These are phyloP conservation scores for Eutrema japonicum DNA, from an alignment of 345 rosid species.

Conservation along the genomic window DNA sequence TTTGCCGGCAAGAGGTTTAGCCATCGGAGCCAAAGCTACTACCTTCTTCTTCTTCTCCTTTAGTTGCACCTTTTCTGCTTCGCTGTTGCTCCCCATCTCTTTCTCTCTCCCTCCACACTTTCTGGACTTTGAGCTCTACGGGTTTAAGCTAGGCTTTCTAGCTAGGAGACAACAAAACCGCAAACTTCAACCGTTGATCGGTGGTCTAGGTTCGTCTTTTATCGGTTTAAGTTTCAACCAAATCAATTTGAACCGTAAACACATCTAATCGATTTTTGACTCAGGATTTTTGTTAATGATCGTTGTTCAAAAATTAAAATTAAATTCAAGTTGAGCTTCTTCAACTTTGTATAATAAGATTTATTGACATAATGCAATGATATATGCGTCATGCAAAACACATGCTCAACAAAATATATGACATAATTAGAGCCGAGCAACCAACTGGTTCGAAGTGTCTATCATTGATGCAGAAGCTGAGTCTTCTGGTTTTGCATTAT, in stretches of 20 bases:
- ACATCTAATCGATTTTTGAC: not conserved
- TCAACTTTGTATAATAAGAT: not conserved
- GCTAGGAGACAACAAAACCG: no score
- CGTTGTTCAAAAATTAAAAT: not conserved
- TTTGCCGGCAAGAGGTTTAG: conserved; percentile 82
- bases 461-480: conserved; percentile 29
- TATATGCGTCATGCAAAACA: not conserved
- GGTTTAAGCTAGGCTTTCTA: conserved; percentile 26
- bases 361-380: not conserved
- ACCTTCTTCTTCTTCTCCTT: no score
- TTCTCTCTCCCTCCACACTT: not conserved
- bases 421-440: conserved; percentile 50
- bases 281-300: not conserved
- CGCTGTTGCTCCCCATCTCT: no score
- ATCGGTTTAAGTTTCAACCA: conserved; percentile 9
- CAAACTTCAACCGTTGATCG: not conserved
- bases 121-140: conserved; percentile 14
- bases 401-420: not conserved
- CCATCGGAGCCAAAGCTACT: conserved; percentile 56
- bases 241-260: not conserved
- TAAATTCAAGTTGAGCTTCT: no score
- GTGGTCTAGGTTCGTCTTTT: conserved; percentile 9
- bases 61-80: no score
- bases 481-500: conserved; percentile 33
- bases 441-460: conserved; percentile 42